These are phyloP conservation scores for Diplodia seriata DNA, from an alignment of 2,329 filamentous ascomycete genomes.

Conservation along the genomic window DNA sequence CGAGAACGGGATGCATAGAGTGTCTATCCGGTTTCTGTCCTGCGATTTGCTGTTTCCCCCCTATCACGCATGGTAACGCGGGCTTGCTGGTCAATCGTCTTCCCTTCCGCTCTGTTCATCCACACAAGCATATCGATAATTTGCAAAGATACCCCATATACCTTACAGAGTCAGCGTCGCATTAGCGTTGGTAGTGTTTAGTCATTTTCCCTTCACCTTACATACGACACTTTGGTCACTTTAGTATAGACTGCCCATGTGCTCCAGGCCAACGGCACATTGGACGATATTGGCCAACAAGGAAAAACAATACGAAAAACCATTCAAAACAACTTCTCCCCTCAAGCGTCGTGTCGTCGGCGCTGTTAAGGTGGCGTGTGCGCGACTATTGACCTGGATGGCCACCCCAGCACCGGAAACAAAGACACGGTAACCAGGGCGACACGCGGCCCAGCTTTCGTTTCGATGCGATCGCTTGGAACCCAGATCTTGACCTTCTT, in stretches of 20 bases:
- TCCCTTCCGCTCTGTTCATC: background rate
- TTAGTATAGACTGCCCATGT: background rate
- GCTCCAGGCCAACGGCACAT: background rate
- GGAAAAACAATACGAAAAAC: background rate
- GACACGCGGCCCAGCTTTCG: background rate
- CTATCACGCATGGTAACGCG: background rate
- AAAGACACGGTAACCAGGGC: background rate
- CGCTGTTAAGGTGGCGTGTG: slow-evolving; percentile 17
- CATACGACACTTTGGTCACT: background rate
- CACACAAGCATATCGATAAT: background rate
- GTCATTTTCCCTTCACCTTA: background rate
- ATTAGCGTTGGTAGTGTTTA: slow-evolving; percentile 24
- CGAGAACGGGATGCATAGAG: slow-evolving; percentile 20
- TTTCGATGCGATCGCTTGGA: slow-evolving; percentile 2
- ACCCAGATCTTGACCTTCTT: background rate
- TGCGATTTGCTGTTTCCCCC: background rate
- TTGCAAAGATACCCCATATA: slow-evolving; percentile 33
- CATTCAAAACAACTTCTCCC: background rate
- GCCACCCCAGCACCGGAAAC: background rate
- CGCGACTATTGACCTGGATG: background rate
- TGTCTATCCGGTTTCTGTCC: slow-evolving; percentile 1
- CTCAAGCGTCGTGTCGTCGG: background rate
- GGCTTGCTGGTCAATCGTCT: slow-evolving; percentile 23
- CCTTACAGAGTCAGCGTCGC: slow-evolving; percentile 23
- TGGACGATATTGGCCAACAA: background rate